Percentiles rank a stretch among this genome's conserved stretches.
These are phyloP conservation scores for Candida yuanshanica DNA, from an alignment of 805 yeast genomes.

Conservation along the genomic window DNA sequence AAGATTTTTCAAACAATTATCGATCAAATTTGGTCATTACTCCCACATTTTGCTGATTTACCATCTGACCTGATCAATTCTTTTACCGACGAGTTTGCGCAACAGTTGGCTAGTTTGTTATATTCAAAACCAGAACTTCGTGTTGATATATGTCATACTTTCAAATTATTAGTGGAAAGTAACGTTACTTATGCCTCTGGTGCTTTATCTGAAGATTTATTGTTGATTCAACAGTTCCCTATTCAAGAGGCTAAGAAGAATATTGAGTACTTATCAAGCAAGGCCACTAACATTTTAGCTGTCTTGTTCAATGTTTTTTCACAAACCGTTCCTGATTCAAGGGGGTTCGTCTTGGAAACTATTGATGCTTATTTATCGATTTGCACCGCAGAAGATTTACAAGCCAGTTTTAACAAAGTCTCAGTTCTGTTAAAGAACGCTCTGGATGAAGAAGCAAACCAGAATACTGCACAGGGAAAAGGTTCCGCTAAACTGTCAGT, in stretches of 20 bases:
- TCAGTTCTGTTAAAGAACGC: conserved; percentile 73
- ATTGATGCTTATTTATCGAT: conserved; percentile 76
- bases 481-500: conserved; percentile 50
- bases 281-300: conserved; percentile 71
- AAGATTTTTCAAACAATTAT: conserved; percentile 81
- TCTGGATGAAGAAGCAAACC: conserved; percentile 49
- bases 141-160: conserved; percentile 75
- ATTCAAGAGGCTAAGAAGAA: conserved; percentile 47
- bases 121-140: conserved; percentile 74
- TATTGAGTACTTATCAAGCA: conserved; percentile 55
- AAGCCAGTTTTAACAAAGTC: conserved; percentile 76
- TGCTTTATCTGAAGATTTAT: conserved; percentile 47
- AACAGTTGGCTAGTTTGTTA: conserved; percentile 62
- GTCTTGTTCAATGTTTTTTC: conserved; percentile 89
- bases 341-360: conserved; percentile 82
- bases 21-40: conserved; percentile 88
- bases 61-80: conserved; percentile 65
- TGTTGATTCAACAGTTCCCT: conserved; percentile 60
- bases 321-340: conserved; percentile 78
- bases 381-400: conserved; percentile 60
- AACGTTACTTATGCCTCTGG: conserved; percentile 60
- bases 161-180: conserved; percentile 73
- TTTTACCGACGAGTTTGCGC: conserved; percentile 75
- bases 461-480: conserved; percentile 28
- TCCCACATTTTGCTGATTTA: conserved; percentile 85